These are phyloP conservation scores for Citrus glauca DNA, from an alignment of 345 rosid genomes.

Conservation along the genomic window DNA sequence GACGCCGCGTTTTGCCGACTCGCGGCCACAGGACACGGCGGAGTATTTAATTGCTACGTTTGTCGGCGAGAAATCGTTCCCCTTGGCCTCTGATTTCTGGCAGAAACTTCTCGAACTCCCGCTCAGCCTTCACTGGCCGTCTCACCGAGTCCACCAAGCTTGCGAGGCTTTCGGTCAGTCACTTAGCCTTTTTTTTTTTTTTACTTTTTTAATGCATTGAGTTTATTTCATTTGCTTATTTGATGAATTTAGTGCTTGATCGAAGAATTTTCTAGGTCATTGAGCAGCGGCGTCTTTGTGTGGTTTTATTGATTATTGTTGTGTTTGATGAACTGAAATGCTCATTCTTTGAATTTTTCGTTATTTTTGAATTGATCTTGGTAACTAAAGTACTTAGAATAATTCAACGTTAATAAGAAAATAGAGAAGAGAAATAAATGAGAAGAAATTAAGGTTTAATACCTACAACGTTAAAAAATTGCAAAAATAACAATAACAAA, in stretches of 20 bases:
- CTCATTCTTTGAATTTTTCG: background rate
- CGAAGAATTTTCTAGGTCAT: background rate
- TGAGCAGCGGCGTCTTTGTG: background rate
- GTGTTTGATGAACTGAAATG: background rate
- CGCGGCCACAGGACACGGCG: constrained; percentile 44
- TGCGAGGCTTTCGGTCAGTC: constrained; percentile 71
- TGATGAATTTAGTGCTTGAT: background rate
- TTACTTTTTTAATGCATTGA: background rate
- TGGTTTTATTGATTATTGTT: background rate
- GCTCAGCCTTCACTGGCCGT: constrained; percentile 64
- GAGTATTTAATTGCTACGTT: constrained; percentile 75
- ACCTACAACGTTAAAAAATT: background rate
- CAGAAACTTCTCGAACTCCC: constrained; percentile 89
- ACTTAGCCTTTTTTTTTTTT: background rate
- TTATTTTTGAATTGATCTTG: background rate
- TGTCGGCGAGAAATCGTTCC: constrained; percentile 92
- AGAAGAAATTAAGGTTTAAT: background rate
- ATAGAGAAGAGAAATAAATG: background rate
- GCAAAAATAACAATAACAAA: background rate
- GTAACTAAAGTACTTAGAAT: background rate
- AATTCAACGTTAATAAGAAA: background rate
- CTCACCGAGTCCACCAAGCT: constrained; percentile 62
- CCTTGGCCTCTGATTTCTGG: constrained; percentile 90
- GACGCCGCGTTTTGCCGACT: constrained; percentile 49
- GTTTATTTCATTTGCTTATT: background rate